These are phyloP conservation scores for Pezicula radicicola DNA, from an alignment of 2,329 filamentous ascomycete genomes.

Conservation along the genomic window DNA sequence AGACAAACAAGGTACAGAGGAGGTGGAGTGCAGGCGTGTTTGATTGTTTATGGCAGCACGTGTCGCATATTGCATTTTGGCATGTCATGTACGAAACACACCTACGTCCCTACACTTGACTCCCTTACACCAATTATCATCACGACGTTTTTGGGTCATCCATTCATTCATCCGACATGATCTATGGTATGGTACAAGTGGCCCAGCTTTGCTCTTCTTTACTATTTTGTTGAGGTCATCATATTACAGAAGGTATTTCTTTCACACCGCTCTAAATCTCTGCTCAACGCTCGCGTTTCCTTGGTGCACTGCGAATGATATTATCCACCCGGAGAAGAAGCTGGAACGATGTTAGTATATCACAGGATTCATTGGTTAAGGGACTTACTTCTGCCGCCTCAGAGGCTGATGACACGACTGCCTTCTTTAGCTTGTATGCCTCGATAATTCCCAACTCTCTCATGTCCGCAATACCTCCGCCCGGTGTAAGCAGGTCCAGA, in stretches of 20 bases:
- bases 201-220: slow-evolving; percentile 15
- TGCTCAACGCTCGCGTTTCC: slow-evolving; percentile 73
- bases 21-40: too few relatives aligned
- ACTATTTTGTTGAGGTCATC: slow-evolving; percentile 3
- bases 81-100: too few relatives aligned
- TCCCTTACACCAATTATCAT: too few relatives aligned
- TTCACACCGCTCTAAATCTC: slow-evolving; percentile 13
- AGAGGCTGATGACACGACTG: slow-evolving; percentile 94
- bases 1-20: too few relatives aligned
- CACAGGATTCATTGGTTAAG: slow-evolving; percentile 6
- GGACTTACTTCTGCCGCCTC: slow-evolving; percentile 87
- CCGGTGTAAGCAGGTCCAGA: slow-evolving; percentile 82
- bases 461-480: slow-evolving; percentile 94
- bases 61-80: too few relatives aligned
- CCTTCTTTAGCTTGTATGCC: slow-evolving; percentile 97
- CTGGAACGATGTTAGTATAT: slow-evolving; percentile 42
- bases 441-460: slow-evolving; percentile 91
- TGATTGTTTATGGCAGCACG: too few relatives aligned
- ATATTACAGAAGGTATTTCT: slow-evolving; percentile 25
- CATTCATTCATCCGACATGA: slow-evolving; percentile 29
- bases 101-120: too few relatives aligned
- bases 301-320: slow-evolving; percentile 91
- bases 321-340: slow-evolving; percentile 92
- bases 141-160: background rate
- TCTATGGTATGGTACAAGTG: slow-evolving; percentile 32